These are phyloP conservation scores for Salix purpurea DNA, from an alignment of 345 rosid genomes.

Conservation along the genomic window DNA sequence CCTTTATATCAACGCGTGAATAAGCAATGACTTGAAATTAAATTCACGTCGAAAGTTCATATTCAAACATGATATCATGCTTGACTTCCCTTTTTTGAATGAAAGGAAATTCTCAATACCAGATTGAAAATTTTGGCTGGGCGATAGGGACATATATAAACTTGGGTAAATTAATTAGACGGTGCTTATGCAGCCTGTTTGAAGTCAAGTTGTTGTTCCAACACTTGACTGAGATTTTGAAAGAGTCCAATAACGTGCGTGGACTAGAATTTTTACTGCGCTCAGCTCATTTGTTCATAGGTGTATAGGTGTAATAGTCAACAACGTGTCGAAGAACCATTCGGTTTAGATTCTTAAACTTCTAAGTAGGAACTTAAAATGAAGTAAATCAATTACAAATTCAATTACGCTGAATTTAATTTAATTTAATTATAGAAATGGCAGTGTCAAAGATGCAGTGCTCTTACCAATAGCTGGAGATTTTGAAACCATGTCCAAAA, in stretches of 20 bases:
- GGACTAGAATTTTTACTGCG: background rate
- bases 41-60: background rate
- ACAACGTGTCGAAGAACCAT: background rate
- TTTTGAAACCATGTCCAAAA: no score
- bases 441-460: no score
- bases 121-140: background rate
- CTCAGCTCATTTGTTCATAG: background rate
- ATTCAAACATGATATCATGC: background rate
- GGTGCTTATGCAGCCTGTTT: background rate
- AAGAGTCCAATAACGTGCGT: background rate
- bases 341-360: background rate
- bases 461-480: no score
- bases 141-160: background rate
- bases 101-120: background rate
- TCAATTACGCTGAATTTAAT: no score
- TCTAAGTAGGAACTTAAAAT: background rate
- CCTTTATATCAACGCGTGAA: background rate
- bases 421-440: no score
- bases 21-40: background rate
- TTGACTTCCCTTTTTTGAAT: background rate
- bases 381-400: background rate
- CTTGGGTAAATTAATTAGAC: background rate
- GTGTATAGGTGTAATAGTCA: background rate
- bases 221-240: background rate
- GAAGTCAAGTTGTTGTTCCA: background rate